These are phyloP conservation scores for Colletotrichum theobromicola DNA, from an alignment of 2,329 filamentous ascomycete species.

Conservation along the genomic window DNA sequence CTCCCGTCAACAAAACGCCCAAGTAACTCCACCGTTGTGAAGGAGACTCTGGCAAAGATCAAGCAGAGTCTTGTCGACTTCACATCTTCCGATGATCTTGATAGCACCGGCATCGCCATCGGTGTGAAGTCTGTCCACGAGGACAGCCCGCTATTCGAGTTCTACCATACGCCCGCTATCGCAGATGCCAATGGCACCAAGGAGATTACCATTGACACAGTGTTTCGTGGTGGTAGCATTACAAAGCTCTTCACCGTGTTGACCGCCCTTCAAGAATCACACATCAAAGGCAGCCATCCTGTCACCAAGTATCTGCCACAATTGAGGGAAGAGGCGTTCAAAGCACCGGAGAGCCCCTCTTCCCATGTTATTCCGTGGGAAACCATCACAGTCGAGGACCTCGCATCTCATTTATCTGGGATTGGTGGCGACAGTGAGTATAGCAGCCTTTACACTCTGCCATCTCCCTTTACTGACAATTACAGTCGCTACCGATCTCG, in stretches of 20 bases:
- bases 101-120: constrained; percentile 40
- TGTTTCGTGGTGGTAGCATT: constrained; percentile 47
- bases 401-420: constrained; percentile 24
- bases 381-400: constrained; percentile 19
- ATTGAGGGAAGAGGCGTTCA: background rate
- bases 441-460: background rate
- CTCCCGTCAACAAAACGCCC: background rate
- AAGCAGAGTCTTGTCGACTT: background rate
- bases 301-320: constrained; percentile 30
- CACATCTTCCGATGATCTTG: constrained; percentile 24
- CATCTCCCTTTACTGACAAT: background rate
- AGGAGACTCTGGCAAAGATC: background rate
- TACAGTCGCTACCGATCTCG: constrained; percentile 13
- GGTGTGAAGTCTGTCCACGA: constrained; percentile 48
- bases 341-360: background rate
- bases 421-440: constrained; percentile 20
- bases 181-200: constrained; percentile 12
- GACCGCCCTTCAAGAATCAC: constrained; percentile 32
- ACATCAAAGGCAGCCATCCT: constrained; percentile 30
- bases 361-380: constrained; percentile 18
- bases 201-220: constrained; percentile 41
- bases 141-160: constrained; percentile 38
- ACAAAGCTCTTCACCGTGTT: constrained; percentile 47
- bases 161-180: constrained; percentile 43
- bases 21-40: background rate